phyloP scores from a whole-genome alignment of 2,329 filamentous ascomycete genomes.

The Scytalidium sp. region DNA sequence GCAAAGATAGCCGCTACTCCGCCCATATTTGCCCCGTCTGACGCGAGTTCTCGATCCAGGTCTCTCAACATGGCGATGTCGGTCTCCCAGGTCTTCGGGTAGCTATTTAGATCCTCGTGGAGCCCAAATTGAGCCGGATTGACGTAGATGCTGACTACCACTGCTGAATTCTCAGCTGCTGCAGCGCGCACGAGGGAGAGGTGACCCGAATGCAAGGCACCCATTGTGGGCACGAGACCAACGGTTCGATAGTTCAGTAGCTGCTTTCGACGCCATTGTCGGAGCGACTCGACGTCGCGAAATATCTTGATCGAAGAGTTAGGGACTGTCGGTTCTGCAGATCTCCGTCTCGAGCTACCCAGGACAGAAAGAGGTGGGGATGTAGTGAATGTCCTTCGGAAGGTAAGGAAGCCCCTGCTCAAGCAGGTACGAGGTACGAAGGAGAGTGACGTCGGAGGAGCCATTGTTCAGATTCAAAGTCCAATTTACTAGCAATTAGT shows the following conservation, averaged over 20 bases:
- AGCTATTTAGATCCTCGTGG: constrained; percentile 81
- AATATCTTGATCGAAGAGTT: constrained; percentile 66
- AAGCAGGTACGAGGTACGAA: not conserved
- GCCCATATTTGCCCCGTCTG: constrained; percentile 54
- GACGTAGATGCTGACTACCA: constrained; percentile 90
- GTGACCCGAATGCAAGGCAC: constrained; percentile 91
- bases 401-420: not conserved
- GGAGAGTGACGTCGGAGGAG: not conserved
- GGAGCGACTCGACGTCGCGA: constrained; percentile 70
- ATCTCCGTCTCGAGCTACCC: not conserved
- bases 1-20: constrained; percentile 82
- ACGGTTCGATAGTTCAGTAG: constrained; percentile 67
- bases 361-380: not conserved
- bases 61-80: constrained; percentile 66
- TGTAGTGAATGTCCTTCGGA: not conserved
- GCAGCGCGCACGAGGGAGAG: constrained; percentile 81
- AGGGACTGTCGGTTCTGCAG: constrained; percentile 36
- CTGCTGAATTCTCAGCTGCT: constrained; percentile 77
- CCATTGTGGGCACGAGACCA: constrained; percentile 95
- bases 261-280: constrained; percentile 65
- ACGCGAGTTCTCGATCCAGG: constrained; percentile 72
- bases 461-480: not conserved
- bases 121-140: constrained; percentile 96
- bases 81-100: constrained; percentile 83
- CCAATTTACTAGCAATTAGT: not conserved